phyloP scores from a whole-genome alignment of 2,329 filamentous ascomycete genomes.

The Apiospora phragmitis region DNA sequence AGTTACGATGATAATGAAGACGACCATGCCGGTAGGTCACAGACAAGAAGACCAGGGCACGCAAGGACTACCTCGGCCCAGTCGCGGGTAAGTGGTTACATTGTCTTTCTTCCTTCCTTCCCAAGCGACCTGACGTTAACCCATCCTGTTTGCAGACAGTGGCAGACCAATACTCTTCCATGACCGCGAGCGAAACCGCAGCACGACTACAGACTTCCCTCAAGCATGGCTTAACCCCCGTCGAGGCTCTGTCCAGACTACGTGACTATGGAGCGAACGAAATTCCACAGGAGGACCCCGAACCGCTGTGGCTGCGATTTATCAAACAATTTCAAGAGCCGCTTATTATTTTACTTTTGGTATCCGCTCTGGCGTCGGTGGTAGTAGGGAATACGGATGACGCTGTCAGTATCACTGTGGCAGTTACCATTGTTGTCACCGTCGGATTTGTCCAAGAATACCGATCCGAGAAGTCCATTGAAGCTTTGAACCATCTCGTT shows the following conservation, averaged over 20 bases:
- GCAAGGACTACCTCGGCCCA: slow-evolving; percentile 54
- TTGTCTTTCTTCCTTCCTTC: background rate
- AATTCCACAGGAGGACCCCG: slow-evolving; percentile 88
- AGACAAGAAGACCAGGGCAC: slow-evolving; percentile 37
- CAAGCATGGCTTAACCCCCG: slow-evolving; percentile 74
- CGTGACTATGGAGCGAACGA: slow-evolving; percentile 88
- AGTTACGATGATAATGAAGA: slow-evolving; percentile 26
- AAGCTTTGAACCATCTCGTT: slow-evolving; percentile 89
- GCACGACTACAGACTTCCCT: slow-evolving; percentile 80
- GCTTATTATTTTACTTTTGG: slow-evolving; percentile 86
- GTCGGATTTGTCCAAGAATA: slow-evolving; percentile 98
- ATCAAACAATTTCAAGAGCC: slow-evolving; percentile 97
- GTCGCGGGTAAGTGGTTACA: slow-evolving; percentile 47
- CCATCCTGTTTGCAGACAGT: slow-evolving; percentile 39
- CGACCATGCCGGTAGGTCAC: slow-evolving; percentile 33
- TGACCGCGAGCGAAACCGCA: slow-evolving; percentile 79
- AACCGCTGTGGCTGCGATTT: slow-evolving; percentile 93
- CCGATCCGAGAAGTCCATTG: slow-evolving; percentile 93
- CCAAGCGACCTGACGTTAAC: background rate
- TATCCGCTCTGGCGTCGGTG: slow-evolving; percentile 84
- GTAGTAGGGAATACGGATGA: slow-evolving; percentile 93
- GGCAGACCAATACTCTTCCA: slow-evolving; percentile 62
- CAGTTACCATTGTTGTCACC: slow-evolving; percentile 93
- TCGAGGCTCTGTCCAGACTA: slow-evolving; percentile 78
- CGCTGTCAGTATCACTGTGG: slow-evolving; percentile 91